These are phyloP conservation scores for Rhizopus microsporus DNA, from an alignment of 371 early-diverging fungal genomes.

Conservation along the genomic window DNA sequence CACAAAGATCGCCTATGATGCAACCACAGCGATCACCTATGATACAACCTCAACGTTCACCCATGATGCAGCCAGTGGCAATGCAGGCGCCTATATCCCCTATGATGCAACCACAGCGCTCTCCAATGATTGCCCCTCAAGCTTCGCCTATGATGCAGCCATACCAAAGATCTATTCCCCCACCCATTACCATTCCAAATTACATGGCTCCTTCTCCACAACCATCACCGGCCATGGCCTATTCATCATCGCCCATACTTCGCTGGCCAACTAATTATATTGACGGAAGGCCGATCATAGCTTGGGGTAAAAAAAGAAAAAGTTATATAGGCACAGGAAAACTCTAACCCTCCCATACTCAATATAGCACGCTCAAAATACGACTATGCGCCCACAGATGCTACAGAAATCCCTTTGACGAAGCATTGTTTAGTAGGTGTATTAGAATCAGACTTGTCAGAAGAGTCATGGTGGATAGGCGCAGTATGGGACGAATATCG, in stretches of 20 bases:
- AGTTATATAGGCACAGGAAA: neutral
- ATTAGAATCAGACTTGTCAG: slow-evolving; percentile 15
- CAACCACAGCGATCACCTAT: slow-evolving; percentile 22
- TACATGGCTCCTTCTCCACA: slow-evolving; percentile 18
- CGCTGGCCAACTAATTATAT: slow-evolving; percentile 23
- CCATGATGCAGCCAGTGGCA: slow-evolving; percentile 12
- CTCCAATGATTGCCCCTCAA: slow-evolving; percentile 17
- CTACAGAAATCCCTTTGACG: slow-evolving; percentile 33
- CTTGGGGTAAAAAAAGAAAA: slow-evolving; percentile 38
- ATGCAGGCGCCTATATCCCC: slow-evolving; percentile 16
- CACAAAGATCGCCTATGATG: slow-evolving; percentile 22
- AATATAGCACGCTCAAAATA: slow-evolving; percentile 39
- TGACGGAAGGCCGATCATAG: slow-evolving; percentile 38
- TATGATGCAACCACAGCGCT: slow-evolving; percentile 20
- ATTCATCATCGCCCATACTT: neutral
- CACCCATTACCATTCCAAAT: slow-evolving; percentile 20
- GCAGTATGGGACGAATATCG: slow-evolving; percentile 21
- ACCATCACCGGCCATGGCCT: slow-evolving; percentile 20
- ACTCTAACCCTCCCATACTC: neutral
- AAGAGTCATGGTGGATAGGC: slow-evolving; percentile 25
- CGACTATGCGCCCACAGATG: slow-evolving; percentile 34
- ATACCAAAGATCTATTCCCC: slow-evolving; percentile 9
- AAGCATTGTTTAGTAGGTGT: slow-evolving; percentile 20
- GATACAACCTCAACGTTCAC: slow-evolving; percentile 21
- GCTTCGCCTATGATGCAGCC: slow-evolving; percentile 1